phyloP scores from a whole-genome alignment of 495 filamentous ascomycete genomes.

The Hypoxylon cercidicola region DNA sequence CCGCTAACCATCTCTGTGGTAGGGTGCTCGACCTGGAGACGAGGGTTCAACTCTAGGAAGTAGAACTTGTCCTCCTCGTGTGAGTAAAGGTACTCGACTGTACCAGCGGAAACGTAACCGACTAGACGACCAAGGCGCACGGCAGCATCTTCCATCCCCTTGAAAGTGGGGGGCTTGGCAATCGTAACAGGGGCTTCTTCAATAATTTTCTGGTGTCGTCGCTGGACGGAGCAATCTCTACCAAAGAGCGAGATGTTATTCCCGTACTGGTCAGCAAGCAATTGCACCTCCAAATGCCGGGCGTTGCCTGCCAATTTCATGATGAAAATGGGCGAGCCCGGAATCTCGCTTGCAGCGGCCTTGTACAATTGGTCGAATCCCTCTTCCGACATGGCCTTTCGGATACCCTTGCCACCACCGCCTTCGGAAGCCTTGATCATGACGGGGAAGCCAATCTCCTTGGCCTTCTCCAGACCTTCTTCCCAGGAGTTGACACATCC shows the following conservation, averaged over 20 bases:
- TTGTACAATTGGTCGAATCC: slow-evolving; percentile 88
- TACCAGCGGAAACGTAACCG: slow-evolving; percentile 98
- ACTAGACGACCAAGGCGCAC: slow-evolving; percentile 93
- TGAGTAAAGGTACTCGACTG: slow-evolving; percentile 99
- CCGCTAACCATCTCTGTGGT: slow-evolving; percentile 99
- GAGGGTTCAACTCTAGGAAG: slow-evolving; percentile 97
- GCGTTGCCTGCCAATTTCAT: slow-evolving; percentile 99
- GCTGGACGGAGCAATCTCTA: slow-evolving; percentile 98
- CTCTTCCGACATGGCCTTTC: slow-evolving; percentile 89
- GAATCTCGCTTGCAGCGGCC: slow-evolving; percentile 95
- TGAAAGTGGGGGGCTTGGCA: slow-evolving; percentile 87
- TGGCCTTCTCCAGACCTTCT: slow-evolving; percentile 88
- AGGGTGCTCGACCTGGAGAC: slow-evolving; percentile 98
- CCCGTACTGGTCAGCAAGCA: slow-evolving; percentile 98
- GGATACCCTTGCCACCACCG: slow-evolving; percentile 99
- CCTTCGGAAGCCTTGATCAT: slow-evolving; percentile 99
- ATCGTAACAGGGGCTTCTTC: slow-evolving; percentile 98
- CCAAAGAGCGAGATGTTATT: slow-evolving; percentile 99
- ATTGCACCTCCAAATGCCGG: slow-evolving; percentile 95
- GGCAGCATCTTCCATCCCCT: slow-evolving; percentile 95
- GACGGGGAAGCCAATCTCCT: slow-evolving; percentile 94
- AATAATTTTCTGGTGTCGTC: slow-evolving; percentile 99
- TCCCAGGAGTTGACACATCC: slow-evolving; percentile 89
- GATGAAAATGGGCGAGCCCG: slow-evolving; percentile 99
- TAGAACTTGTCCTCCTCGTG: slow-evolving; percentile 99